Conservation (phyloP, 2,329 filamentous ascomycete genomes). For the Sarocladiaceae sp. region DNA sequence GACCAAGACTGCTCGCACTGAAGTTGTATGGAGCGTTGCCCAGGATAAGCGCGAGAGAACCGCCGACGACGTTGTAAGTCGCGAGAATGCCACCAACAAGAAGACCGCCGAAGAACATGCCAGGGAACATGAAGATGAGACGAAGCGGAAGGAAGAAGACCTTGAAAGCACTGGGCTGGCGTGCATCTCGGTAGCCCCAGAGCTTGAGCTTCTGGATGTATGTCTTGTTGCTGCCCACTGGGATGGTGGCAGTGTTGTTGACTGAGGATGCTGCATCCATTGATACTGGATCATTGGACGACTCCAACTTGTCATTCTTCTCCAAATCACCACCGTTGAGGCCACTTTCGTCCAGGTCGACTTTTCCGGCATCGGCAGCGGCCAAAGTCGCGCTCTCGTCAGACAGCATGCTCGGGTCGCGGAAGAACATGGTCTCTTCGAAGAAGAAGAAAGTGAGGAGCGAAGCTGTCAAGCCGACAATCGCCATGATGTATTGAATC, state of each 20-base stretch:
- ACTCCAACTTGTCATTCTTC: conserved; percentile 4
- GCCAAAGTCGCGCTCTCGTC: neutral
- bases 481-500: conserved; percentile 20
- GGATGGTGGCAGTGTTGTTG: neutral
- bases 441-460: conserved; percentile 19
- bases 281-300: neutral
- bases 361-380: neutral
- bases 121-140: conserved; percentile 13
- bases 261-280: too few relatives aligned
- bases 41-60: conserved; percentile 18
- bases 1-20: conserved; percentile 16
- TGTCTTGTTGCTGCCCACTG: conserved; percentile 10
- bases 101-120: conserved; percentile 19
- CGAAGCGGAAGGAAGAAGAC: conserved; percentile 16
- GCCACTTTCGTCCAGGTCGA: neutral
- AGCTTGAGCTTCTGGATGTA: conserved; percentile 16
- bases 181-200: conserved; percentile 16
- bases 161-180: conserved; percentile 17
- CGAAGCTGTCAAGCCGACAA: conserved; percentile 13
- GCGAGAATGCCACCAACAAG: conserved; percentile 20
- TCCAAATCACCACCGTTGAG: conserved; percentile 5
- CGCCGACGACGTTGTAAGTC: conserved; percentile 19
- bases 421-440: conserved; percentile 21
- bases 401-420: conserved; percentile 5
- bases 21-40: conserved; percentile 20